A percentile compares a stretch with the other conserved stretches of the same genome.
Conservation (phyloP, 2,329 filamentous ascomycete species). For the Penicillium sp. region DNA sequence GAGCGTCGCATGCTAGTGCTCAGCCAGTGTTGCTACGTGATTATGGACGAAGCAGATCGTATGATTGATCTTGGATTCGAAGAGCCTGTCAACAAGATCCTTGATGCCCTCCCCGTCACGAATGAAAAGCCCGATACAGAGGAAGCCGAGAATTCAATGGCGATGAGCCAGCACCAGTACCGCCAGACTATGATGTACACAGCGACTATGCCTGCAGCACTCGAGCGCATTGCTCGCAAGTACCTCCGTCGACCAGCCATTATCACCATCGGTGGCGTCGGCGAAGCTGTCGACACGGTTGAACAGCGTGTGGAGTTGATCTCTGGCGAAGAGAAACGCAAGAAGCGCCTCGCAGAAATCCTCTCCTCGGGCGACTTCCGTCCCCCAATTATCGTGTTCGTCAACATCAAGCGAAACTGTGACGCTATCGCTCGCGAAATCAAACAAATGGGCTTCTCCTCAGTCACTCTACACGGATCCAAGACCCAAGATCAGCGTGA, state of each 20-base stretch:
- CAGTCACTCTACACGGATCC: slow-evolving; percentile 87
- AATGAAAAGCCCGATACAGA: slow-evolving; percentile 97
- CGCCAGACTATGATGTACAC: slow-evolving; percentile 99
- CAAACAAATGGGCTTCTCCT: slow-evolving; percentile 85
- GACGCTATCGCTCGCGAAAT: slow-evolving; percentile 92
- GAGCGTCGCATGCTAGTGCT: slow-evolving; percentile 88
- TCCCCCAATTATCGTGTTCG: slow-evolving; percentile 95
- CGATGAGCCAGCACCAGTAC: slow-evolving; percentile 85
- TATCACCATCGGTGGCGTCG: slow-evolving; percentile 88
- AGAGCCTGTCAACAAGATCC: slow-evolving; percentile 94
- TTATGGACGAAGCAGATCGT: slow-evolving; percentile 98
- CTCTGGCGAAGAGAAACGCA: slow-evolving; percentile 86
- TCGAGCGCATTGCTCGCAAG: slow-evolving; percentile 95
- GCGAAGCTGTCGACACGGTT: slow-evolving; percentile 95
- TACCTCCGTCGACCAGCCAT: slow-evolving; percentile 91
- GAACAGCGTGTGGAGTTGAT: slow-evolving; percentile 96
- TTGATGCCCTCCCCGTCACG: slow-evolving; percentile 83
- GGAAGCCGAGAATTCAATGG: slow-evolving; percentile 76
- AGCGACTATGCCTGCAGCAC: slow-evolving; percentile 88
- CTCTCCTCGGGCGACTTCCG: slow-evolving; percentile 75
- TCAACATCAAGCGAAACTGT: slow-evolving; percentile 99
- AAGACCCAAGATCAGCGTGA: slow-evolving; percentile 99
- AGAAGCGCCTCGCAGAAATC: slow-evolving; percentile 92
- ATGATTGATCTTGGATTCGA: slow-evolving; percentile 99
- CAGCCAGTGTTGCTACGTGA: slow-evolving; percentile 95